Percentiles rank a stretch among this genome's conserved stretches.
Evolutionary conservation across 371 early-diverging fungal genomes (phyloP).

Genomic region (Blakeslea trispora): DNA sequence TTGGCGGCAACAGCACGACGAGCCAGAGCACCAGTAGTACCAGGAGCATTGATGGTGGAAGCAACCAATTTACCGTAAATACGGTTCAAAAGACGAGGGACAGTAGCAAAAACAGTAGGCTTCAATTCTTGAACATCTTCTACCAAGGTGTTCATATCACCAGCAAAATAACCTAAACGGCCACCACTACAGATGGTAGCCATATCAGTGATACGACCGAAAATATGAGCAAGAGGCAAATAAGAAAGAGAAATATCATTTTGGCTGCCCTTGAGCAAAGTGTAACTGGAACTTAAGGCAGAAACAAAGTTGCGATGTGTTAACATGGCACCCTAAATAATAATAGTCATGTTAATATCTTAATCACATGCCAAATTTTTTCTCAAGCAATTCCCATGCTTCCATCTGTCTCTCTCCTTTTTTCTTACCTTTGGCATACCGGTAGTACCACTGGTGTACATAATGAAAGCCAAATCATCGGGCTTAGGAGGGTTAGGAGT

Average conservation of each 20-base stretch:
- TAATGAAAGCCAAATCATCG: conserved; percentile 84
- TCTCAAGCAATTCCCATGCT: too few species aligned
- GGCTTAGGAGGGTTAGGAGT: conserved; percentile 48
- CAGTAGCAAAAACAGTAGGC: conserved; percentile 86
- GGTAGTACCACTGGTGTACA: conserved; percentile 94
- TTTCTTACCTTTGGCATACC: conserved; percentile 66
- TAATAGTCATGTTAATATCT: not conserved
- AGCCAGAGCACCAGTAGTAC: conserved; percentile 66
- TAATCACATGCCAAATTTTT: conserved; percentile 16
- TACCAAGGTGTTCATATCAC: conserved; percentile 76
- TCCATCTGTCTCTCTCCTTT: conserved; percentile 1
- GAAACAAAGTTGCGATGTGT: conserved; percentile 56
- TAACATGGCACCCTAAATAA: conserved; percentile 52
- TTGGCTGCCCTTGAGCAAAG: conserved; percentile 27
- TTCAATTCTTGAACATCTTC: conserved; percentile 83
- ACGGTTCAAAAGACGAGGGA: conserved; percentile 92
- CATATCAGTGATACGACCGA: conserved; percentile 71
- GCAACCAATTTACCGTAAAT: conserved; percentile 84
- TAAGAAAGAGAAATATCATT: conserved; percentile 59
- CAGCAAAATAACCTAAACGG: conserved; percentile 82
- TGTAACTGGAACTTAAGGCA: conserved; percentile 27
- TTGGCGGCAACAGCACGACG: conserved; percentile 54
- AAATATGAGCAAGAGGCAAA: conserved; percentile 94
- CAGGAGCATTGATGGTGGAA: conserved; percentile 71
- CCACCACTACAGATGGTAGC: conserved; percentile 44